Conservation (phyloP, 2,329 filamentous ascomycete genomes). For the Epichloe scottii region DNA sequence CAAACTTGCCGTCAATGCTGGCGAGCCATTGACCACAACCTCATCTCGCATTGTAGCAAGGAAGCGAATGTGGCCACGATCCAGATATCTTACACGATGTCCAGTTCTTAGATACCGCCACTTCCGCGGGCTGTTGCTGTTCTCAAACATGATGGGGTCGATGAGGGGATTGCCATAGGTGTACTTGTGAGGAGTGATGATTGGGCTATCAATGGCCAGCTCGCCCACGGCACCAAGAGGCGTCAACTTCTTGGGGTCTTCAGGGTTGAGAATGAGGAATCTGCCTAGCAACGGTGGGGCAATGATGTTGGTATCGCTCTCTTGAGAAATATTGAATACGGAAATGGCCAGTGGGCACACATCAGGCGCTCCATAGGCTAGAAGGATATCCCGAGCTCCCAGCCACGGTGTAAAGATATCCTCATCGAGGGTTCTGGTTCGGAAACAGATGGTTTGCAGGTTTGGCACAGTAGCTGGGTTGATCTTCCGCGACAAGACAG, state of each 20-base stretch:
- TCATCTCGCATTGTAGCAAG: constrained; percentile 31
- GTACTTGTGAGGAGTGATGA: constrained; percentile 24
- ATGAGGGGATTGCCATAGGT: constrained; percentile 15
- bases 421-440: constrained; percentile 35
- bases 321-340: constrained; percentile 28
- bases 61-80: constrained; percentile 36
- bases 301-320: constrained; percentile 28
- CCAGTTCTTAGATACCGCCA: constrained; percentile 36
- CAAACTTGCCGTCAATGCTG: constrained; percentile 29
- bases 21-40: constrained; percentile 24
- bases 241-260: constrained; percentile 36
- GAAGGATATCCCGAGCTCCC: constrained; percentile 30
- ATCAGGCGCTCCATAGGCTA: constrained; percentile 39
- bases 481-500: constrained; percentile 39
- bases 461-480: constrained; percentile 24
- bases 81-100: constrained; percentile 35
- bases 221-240: constrained; percentile 45
- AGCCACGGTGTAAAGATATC: constrained; percentile 36
- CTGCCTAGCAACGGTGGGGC: constrained; percentile 34
- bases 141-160: constrained; percentile 13
- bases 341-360: constrained; percentile 39
- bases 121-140: constrained; percentile 12
- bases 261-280: constrained; percentile 40
- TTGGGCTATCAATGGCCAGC: constrained; percentile 43
- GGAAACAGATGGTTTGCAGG: constrained; percentile 31